Percentiles rank a stretch among this genome's conserved stretches.
Evolutionary conservation across 345 rosid species (phyloP).

Genomic region (Mercurialis annua): DNA sequence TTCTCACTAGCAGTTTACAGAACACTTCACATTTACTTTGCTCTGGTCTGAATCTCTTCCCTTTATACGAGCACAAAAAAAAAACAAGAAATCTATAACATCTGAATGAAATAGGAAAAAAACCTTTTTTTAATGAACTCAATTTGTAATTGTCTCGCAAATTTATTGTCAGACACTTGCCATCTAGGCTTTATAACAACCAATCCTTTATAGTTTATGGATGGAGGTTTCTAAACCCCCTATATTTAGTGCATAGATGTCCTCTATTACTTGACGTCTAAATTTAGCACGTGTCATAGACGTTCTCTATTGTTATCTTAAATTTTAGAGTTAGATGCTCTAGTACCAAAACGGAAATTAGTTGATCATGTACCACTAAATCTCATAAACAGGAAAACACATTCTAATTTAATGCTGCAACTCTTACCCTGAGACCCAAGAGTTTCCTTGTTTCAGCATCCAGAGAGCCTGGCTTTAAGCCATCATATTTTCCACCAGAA

Average conservation of each 20-base stretch:
- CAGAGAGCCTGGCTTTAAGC: conserved; percentile 83
- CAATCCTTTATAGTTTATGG: not conserved
- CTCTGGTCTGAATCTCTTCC: not conserved
- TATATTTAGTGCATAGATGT: no score
- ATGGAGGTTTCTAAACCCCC: not conserved
- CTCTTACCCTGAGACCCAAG: conserved; percentile 79
- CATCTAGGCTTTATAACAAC: not conserved
- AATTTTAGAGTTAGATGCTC: not conserved
- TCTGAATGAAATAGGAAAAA: not conserved
- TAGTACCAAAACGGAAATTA: not conserved
- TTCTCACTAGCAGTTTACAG: not conserved
- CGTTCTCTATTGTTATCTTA: not conserved
- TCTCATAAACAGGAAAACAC: not conserved
- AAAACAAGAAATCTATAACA: not conserved
- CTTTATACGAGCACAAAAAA: not conserved
- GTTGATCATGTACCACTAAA: not conserved
- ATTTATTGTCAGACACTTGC: not conserved
- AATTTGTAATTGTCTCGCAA: not conserved
- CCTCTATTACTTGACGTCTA: no score
- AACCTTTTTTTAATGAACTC: not conserved
- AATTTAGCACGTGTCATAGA: not conserved
- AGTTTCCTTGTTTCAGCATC: conserved; percentile 69
- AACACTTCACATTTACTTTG: not conserved
- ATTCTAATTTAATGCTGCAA: not conserved
- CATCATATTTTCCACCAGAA: conserved; percentile 74